These are phyloP conservation scores for Centaurea solstitialis DNA, from an alignment of 129 eudicot genomes.

Conservation along the genomic window DNA sequence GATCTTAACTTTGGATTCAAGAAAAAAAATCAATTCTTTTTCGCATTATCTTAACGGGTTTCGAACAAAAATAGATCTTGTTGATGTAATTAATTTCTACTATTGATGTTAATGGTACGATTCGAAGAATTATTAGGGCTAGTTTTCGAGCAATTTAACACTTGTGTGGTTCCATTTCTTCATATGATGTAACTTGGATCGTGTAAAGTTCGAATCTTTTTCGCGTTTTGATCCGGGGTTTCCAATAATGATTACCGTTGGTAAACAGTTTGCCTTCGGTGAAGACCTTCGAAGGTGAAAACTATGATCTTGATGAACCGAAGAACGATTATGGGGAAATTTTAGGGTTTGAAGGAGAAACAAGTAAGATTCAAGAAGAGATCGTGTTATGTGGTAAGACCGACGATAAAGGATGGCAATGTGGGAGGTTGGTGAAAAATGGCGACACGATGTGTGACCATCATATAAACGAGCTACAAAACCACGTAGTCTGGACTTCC, in stretches of 20 bases:
- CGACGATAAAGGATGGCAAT: conserved; percentile 60
- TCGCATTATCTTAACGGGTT: not conserved
- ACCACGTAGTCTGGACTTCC: conserved; percentile 9
- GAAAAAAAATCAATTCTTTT: not conserved
- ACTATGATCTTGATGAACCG: not conserved
- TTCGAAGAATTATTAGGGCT: not conserved
- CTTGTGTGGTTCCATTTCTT: not conserved
- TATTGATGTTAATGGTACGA: not conserved
- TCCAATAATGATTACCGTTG: conserved; percentile 3
- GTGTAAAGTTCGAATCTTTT: not conserved
- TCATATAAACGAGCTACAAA: conserved; percentile 34
- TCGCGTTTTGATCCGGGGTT: conserved; percentile 1
- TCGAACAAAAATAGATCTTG: not conserved
- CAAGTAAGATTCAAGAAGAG: conserved; percentile 20
- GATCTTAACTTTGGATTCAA: not conserved
- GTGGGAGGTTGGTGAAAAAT: conserved; percentile 41
- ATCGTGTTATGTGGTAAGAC: conserved; percentile 37
- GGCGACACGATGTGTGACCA: conserved; percentile 46
- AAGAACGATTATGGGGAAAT: not conserved
- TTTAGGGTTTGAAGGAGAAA: conserved; percentile 22
- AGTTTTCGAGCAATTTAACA: not conserved
- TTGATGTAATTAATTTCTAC: not conserved
- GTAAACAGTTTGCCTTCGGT: conserved; percentile 22
- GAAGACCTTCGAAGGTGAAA: conserved; percentile 9
- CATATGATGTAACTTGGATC: conserved; percentile 8